Conservation (phyloP, 495 filamentous ascomycete species). For the Xylaria scruposa region DNA sequence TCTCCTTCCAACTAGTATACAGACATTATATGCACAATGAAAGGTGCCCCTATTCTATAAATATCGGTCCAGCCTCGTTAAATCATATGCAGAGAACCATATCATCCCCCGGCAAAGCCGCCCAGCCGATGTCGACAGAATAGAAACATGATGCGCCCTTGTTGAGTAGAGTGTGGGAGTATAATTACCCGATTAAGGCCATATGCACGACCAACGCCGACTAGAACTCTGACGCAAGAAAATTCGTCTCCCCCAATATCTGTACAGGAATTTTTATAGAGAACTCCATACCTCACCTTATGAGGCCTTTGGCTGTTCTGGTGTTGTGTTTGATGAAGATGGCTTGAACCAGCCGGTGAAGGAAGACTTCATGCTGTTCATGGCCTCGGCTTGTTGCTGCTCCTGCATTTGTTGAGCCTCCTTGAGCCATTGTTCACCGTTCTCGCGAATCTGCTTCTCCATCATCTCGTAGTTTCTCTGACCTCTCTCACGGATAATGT, state of each 20-base stretch:
- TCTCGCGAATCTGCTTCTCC: slow-evolving; percentile 86
- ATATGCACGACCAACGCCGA: slow-evolving; percentile 3
- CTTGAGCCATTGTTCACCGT: slow-evolving; percentile 92
- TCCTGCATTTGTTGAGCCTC: slow-evolving; percentile 87
- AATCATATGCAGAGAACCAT: slow-evolving; percentile 26
- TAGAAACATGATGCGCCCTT: slow-evolving; percentile 16
- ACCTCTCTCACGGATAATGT: slow-evolving; percentile 88
- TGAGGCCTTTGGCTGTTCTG: slow-evolving; percentile 24
- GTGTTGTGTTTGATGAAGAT: slow-evolving; percentile 7
- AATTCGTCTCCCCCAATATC: slow-evolving; percentile 9
- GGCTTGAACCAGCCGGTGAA: slow-evolving; percentile 58
- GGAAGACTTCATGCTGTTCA: slow-evolving; percentile 74
- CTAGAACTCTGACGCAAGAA: slow-evolving; percentile 14
- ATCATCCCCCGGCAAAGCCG: slow-evolving; percentile 4
- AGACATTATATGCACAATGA: slow-evolving; percentile 35
- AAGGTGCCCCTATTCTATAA: slow-evolving; percentile 19
- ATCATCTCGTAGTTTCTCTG: slow-evolving; percentile 87
- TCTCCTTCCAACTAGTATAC: slow-evolving; percentile 35
- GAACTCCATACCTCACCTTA: not conserved
- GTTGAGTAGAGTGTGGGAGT: slow-evolving; percentile 25
- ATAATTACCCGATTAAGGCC: not conserved
- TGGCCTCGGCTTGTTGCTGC: slow-evolving; percentile 84
- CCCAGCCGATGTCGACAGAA: slow-evolving; percentile 14
- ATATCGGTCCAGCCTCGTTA: slow-evolving; percentile 21
- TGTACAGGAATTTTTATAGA: slow-evolving; percentile 17